Conservation (phyloP, 495 filamentous ascomycete species). For the Neurospora sp. region DNA sequence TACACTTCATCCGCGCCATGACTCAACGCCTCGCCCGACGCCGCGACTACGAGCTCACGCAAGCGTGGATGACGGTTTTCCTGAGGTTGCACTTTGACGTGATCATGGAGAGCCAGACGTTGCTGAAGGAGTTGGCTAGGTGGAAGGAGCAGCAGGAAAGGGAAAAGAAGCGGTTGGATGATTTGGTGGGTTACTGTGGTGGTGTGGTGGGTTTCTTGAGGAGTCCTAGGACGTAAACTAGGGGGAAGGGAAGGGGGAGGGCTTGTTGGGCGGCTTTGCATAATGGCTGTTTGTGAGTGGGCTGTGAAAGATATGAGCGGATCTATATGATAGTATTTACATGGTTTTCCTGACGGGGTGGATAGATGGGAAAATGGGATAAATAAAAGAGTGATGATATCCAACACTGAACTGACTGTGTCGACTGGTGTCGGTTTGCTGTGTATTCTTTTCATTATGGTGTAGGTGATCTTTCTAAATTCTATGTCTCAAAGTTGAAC, state of each 20-base stretch:
- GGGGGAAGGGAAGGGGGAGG: too few species aligned
- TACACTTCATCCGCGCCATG: constrained; percentile 64
- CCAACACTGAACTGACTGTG: not conserved
- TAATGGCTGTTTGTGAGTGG: not conserved
- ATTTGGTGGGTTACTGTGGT: constrained; percentile 72
- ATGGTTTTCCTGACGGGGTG: not conserved
- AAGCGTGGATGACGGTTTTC: constrained; percentile 95
- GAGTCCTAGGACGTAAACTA: constrained; percentile 41
- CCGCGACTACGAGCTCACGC: constrained; percentile 82
- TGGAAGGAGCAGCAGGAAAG: constrained; percentile 60
- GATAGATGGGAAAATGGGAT: not conserved
- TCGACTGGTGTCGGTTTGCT: too few species aligned
- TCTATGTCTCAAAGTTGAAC: too few species aligned
- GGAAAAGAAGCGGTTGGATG: constrained; percentile 60
- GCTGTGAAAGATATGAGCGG: not conserved
- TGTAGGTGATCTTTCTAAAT: too few species aligned
- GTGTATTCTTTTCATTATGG: too few species aligned
- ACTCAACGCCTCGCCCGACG: constrained; percentile 53
- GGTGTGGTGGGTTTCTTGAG: constrained; percentile 85
- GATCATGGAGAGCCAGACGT: constrained; percentile 29
- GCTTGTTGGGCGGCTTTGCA: not conserved
- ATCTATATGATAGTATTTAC: not conserved
- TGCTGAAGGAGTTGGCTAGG: constrained; percentile 40
- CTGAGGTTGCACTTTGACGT: constrained; percentile 58
- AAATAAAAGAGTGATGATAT: not conserved